Conservation (phyloP, 2,329 filamentous ascomycete species). For the Colletotrichum liriopes region DNA sequence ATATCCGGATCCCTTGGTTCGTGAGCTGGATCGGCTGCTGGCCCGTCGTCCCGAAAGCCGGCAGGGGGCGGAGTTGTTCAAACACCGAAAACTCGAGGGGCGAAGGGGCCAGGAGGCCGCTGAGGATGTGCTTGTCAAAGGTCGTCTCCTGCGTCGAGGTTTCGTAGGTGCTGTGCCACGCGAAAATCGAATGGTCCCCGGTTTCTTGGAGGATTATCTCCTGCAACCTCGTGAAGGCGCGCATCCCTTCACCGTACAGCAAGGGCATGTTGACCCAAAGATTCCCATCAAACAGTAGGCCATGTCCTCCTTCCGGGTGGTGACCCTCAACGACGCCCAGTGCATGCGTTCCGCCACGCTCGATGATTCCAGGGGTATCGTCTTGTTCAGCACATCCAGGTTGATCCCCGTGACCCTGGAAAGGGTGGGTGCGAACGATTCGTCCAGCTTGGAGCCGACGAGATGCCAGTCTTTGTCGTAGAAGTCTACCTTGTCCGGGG, state of each 20-base stretch:
- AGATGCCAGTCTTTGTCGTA: constrained; percentile 28
- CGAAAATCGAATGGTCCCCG: constrained; percentile 18
- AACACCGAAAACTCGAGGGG: constrained; percentile 3
- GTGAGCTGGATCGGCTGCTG: constrained; percentile 15
- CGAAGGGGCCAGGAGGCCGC: background rate
- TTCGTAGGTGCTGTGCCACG: constrained; percentile 16
- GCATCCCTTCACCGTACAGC: constrained; percentile 48
- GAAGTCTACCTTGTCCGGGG: constrained; percentile 35
- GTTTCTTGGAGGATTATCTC: constrained; percentile 47
- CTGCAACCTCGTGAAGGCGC: constrained; percentile 46
- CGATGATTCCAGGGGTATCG: constrained; percentile 39
- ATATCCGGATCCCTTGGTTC: constrained; percentile 7
- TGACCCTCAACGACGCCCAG: constrained; percentile 48
- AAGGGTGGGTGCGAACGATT: constrained; percentile 40
- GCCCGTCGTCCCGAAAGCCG: constrained; percentile 11
- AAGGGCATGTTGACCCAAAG: constrained; percentile 49
- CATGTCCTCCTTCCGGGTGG: constrained; percentile 45
- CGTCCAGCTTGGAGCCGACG: constrained; percentile 44
- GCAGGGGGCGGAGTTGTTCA: background rate
- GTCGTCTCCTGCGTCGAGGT: background rate
- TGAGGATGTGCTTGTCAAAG: constrained; percentile 7
- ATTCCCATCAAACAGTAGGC: constrained; percentile 50
- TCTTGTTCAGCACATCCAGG: constrained; percentile 37
- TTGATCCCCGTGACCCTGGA: constrained; percentile 50
- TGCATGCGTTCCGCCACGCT: constrained; percentile 48